Conservation (phyloP, 768 basidiomycete genomes). For the Boletellus ananiceps region DNA sequence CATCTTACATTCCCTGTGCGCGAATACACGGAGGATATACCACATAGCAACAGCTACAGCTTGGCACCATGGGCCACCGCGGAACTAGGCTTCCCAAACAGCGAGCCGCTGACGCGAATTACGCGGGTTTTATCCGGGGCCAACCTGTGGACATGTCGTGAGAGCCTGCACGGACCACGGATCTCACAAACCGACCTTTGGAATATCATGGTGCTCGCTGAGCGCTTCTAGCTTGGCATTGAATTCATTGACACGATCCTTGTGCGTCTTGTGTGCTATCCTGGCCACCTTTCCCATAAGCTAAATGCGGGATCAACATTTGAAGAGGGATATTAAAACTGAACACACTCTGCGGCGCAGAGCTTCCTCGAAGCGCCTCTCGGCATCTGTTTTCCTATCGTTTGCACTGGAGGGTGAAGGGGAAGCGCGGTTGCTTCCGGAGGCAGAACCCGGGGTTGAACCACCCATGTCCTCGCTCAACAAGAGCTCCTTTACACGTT, state of each 20-base stretch:
- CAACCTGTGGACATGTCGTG: conserved; percentile 52
- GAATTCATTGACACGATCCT: conserved; percentile 89
- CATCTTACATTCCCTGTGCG: conserved; percentile 22
- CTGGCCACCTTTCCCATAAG: conserved; percentile 70
- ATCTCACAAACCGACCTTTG: conserved; percentile 54
- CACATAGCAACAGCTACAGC: conserved; percentile 18
- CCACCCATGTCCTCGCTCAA: conserved; percentile 46
- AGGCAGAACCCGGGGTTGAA: conserved; percentile 38
- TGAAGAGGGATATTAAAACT: not conserved
- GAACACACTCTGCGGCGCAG: conserved; percentile 70
- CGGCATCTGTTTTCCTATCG: conserved; percentile 77
- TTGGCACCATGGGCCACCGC: conserved; percentile 11
- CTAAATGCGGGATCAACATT: conserved; percentile 36
- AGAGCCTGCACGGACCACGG: conserved; percentile 29
- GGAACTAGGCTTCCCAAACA: conserved; percentile 2
- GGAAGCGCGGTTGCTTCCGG: conserved; percentile 57
- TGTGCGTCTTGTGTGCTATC: conserved; percentile 82
- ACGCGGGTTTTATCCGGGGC: conserved; percentile 66
- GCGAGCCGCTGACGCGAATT: conserved; percentile 28
- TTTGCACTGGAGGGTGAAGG: conserved; percentile 48
- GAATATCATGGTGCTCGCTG: conserved; percentile 93
- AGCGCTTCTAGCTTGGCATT: conserved; percentile 81
- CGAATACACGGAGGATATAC: conserved; percentile 20
- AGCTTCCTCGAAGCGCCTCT: conserved; percentile 83
- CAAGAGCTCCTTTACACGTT: conserved; percentile 45